Conservation (phyloP, 495 filamentous ascomycete species). For the Penicillium bialowiezense region DNA sequence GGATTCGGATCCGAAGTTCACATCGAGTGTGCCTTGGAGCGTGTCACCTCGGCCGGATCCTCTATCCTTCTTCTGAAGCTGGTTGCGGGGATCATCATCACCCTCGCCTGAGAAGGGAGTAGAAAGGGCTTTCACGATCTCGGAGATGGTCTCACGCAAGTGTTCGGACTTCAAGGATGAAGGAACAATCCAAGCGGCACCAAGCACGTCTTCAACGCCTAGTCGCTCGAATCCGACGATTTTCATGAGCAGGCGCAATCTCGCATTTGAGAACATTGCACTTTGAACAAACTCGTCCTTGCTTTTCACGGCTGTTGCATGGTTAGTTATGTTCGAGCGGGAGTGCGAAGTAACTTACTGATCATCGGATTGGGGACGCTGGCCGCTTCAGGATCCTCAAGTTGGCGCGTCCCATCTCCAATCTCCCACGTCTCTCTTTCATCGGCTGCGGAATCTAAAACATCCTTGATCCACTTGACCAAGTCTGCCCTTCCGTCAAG, state of each 20-base stretch:
- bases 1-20: slow-evolving; percentile 62
- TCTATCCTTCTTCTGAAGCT: slow-evolving; percentile 68
- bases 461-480: slow-evolving; percentile 77
- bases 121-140: slow-evolving; percentile 70
- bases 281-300: slow-evolving; percentile 64
- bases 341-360: slow-evolving; percentile 27
- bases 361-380: slow-evolving; percentile 39
- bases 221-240: slow-evolving; percentile 69
- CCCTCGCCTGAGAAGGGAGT: slow-evolving; percentile 70
- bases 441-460: slow-evolving; percentile 61
- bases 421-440: slow-evolving; percentile 82
- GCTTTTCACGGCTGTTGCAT: slow-evolving; percentile 55
- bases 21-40: slow-evolving; percentile 29
- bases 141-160: slow-evolving; percentile 57
- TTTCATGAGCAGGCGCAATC: slow-evolving; percentile 82
- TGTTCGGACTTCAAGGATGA: slow-evolving; percentile 57
- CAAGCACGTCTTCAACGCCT: slow-evolving; percentile 64
- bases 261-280: slow-evolving; percentile 85
- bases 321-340: slow-evolving; percentile 16
- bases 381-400: slow-evolving; percentile 37
- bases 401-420: slow-evolving; percentile 56
- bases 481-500: slow-evolving; percentile 71
- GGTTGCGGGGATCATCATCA: slow-evolving; percentile 64
- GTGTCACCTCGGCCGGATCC: slow-evolving; percentile 38
- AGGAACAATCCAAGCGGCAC: slow-evolving; percentile 79